Evolutionary conservation across 2,329 filamentous ascomycete species (phyloP), one percentile per base, ranked within the genome.

Genomic region (Fusarium marasasianum): DNA sequence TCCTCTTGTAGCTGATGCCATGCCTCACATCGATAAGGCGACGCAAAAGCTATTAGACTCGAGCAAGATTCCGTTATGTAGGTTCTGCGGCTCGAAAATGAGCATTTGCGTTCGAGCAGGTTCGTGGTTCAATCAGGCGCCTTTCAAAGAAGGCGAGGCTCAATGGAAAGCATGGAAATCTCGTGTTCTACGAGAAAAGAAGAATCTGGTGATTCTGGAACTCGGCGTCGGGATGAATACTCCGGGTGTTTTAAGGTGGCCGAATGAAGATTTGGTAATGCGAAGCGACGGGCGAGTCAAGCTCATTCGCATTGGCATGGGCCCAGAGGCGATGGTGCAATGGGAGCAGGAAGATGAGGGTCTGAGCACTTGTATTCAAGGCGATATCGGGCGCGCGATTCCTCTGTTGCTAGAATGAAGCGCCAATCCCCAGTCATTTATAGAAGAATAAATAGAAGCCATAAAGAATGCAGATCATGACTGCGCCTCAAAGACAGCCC

Each of bases 141-240:
- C 76, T 3, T 78, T 69, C 17, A 14, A 54, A 11, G 13, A 38
- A 10, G 76, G 63, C 2, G 76, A 78, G 20, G 10, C 12, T 3
- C 37, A 33, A 1, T 77, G 76, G 76, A 64, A 31, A 14, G 44
- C 40, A 6, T 77, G 71, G 61, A 69, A 47, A 8, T 50, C 55
- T 1, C 14, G 73, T 5, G 29, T 74, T 0, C 11, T 62, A 0
- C n/a, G 43, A 5, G 73, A 73, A 9, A 73, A 60, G 10, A 78
- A 75, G 26, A 72, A 56, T 2, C 0, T 78, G 13, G 75, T 78
- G 4, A 64, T 78, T 29, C 3, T 78, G 7, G 76, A 78, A 3
- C 69, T 78, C 1, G 76, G 76, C 0, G 76, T 76, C 1, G 76
- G 76, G 0, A 75, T 74, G 69, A 77, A 76, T n/a, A 78, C 76